A percentile compares a stretch with the other conserved stretches of the same genome.
Evolutionary conservation across 2,329 filamentous ascomycete genomes (phyloP).

Genomic region (Paramyrothecium sp.): DNA sequence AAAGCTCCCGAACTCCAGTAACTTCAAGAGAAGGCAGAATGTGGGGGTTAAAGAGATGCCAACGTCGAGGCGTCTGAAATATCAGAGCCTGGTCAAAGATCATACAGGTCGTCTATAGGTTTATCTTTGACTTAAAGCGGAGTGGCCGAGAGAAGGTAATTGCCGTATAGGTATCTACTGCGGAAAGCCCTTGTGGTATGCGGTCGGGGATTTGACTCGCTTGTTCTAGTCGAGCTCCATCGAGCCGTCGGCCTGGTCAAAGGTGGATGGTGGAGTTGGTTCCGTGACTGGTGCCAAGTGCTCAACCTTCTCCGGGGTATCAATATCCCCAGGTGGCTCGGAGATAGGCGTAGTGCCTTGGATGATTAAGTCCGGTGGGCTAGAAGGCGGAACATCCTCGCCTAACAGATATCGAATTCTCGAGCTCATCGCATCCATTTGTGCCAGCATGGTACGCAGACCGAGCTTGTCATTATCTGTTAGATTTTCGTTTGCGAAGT

Average conservation of each 20-base stretch:
- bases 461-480: constrained; percentile 39
- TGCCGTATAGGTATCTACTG: too few species aligned
- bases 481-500: constrained; percentile 39
- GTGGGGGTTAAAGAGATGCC: neutral
- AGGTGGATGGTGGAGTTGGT: constrained; percentile 37
- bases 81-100: too few species aligned
- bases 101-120: too few species aligned
- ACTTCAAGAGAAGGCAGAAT: neutral
- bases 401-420: constrained; percentile 40
- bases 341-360: constrained; percentile 22
- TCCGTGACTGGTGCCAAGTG: constrained; percentile 29
- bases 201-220: too few species aligned
- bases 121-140: too few species aligned
- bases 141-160: too few species aligned
- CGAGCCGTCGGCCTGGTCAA: constrained; percentile 33
- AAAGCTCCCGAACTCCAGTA: neutral
- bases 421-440: constrained; percentile 43
- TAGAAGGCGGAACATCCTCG: constrained; percentile 19
- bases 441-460: constrained; percentile 47
- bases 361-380: constrained; percentile 14
- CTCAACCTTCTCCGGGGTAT: constrained; percentile 26
- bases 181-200: too few species aligned
- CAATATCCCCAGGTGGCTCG: constrained; percentile 14
- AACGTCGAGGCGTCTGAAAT: neutral
- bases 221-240: constrained; percentile 37